These are phyloP conservation scores for Microcos paniculata DNA, from an alignment of 345 rosid genomes.

Conservation along the genomic window DNA sequence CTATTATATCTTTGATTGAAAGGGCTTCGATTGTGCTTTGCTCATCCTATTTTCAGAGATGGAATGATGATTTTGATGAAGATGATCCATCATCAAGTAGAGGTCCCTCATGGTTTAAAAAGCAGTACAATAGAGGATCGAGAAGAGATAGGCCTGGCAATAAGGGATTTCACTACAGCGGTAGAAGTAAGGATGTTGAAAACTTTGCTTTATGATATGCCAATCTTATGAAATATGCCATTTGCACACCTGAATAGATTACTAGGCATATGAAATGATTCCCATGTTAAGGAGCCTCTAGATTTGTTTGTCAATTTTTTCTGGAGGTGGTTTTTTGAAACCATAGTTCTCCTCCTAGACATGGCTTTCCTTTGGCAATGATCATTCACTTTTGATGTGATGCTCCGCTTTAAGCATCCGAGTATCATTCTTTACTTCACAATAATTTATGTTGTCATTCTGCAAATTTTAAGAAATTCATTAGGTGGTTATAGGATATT, in stretches of 20 bases:
- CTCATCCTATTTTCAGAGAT: conserved; percentile 42
- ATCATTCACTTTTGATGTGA: background rate
- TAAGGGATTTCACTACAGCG: conserved; percentile 31
- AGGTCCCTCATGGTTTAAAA: conserved; percentile 62
- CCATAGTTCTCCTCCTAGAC: background rate
- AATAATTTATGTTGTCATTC: background rate
- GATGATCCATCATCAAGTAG: conserved; percentile 47
- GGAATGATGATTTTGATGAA: conserved; percentile 49
- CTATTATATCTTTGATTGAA: background rate
- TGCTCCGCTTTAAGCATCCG: background rate
- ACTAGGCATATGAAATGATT: background rate
- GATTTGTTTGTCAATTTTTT: background rate
- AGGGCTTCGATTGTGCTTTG: conserved; percentile 6
- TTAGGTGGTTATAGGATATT: background rate
- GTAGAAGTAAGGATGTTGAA: conserved; percentile 52
- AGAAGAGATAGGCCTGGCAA: conserved; percentile 36
- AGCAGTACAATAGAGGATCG: conserved; percentile 42
- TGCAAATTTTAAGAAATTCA: background rate
- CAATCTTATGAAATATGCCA: background rate
- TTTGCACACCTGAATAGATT: background rate
- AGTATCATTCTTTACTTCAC: background rate
- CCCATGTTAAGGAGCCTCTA: background rate
- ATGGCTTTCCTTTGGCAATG: background rate
- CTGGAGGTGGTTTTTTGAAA: background rate
- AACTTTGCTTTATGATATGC: background rate